phyloP scores from a whole-genome alignment of 2,329 filamentous ascomycete genomes.

The Botryotinia globosa region DNA sequence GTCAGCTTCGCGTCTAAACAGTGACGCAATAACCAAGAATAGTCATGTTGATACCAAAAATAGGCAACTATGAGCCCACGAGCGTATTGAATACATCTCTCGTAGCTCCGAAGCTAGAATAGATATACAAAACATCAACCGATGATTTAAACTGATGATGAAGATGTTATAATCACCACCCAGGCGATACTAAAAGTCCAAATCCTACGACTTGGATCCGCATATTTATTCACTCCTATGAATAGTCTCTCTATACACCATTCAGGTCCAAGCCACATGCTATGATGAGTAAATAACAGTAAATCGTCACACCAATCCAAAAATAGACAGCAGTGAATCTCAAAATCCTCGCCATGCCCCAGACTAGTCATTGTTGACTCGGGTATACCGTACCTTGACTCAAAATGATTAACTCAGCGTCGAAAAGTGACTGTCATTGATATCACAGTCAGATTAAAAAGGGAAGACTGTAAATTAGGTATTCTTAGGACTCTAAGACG shows the following conservation, averaged over 20 bases:
- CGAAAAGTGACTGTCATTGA: not conserved
- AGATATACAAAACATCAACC: too few species aligned
- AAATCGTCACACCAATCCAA: not conserved
- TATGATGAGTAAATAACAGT: not conserved
- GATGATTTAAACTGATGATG: too few species aligned
- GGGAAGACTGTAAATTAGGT: not conserved
- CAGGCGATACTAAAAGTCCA: too few species aligned
- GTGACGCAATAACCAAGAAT: not conserved
- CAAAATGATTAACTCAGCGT: not conserved
- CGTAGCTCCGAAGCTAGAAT: too few species aligned
- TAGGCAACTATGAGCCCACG: too few species aligned
- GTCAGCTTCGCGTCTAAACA: accelerated
- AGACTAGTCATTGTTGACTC: not conserved
- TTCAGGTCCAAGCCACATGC: accelerated
- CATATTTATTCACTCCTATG: not conserved
- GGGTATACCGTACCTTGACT: not conserved
- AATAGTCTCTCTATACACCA: not conserved
- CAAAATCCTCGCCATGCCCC: not conserved
- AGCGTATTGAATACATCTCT: too few species aligned
- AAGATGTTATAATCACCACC: too few species aligned
- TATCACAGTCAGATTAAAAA: not conserved
- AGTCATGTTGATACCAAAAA: not conserved
- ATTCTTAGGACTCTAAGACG: not conserved
- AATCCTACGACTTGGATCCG: too few species aligned
- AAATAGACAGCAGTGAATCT: not conserved